Conservation (phyloP, 495 filamentous ascomycete genomes). For the Aspergillus homomorphus region DNA sequence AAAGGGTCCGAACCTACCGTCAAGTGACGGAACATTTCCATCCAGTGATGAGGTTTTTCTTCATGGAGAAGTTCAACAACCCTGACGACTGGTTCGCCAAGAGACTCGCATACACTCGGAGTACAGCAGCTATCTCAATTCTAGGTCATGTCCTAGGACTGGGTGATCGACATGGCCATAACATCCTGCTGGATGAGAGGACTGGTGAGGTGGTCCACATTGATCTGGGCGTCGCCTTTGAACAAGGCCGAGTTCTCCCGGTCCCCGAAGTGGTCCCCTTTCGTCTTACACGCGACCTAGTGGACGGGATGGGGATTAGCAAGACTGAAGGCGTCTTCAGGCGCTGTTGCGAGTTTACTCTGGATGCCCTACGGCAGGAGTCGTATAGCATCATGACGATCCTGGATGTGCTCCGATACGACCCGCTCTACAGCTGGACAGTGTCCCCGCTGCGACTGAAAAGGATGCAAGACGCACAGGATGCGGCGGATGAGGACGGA, state of each 20-base stretch:
- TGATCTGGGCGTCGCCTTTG: slow-evolving; percentile 93
- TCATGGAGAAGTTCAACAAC: slow-evolving; percentile 89
- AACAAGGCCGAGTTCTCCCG: slow-evolving; percentile 87
- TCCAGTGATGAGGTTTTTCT: slow-evolving; percentile 95
- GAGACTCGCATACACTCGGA: slow-evolving; percentile 84
- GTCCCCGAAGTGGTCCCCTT: slow-evolving; percentile 96
- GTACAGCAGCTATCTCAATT: slow-evolving; percentile 91
- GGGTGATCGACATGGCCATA: slow-evolving; percentile 95
- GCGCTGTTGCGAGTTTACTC: slow-evolving; percentile 93
- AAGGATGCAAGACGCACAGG: slow-evolving; percentile 65
- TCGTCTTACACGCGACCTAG: slow-evolving; percentile 88
- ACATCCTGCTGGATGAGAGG: slow-evolving; percentile 86
- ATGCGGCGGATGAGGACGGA: slow-evolving; percentile 35
- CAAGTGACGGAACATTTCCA: slow-evolving; percentile 76
- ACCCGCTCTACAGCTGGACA: slow-evolving; percentile 94
- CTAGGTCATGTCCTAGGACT: slow-evolving; percentile 90
- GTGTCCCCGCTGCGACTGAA: slow-evolving; percentile 85
- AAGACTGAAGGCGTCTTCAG: slow-evolving; percentile 94
- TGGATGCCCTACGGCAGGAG: slow-evolving; percentile 89
- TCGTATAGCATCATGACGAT: slow-evolving; percentile 96
- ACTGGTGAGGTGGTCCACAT: slow-evolving; percentile 96
- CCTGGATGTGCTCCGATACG: slow-evolving; percentile 90
- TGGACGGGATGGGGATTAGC: slow-evolving; percentile 95
- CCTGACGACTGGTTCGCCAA: slow-evolving; percentile 94
- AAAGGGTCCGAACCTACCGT: slow-evolving; percentile 69